Evolutionary conservation across 2,329 filamentous ascomycete genomes (phyloP).

Genomic region (Ophiognomonia clavigignenti-juglandacearum): DNA sequence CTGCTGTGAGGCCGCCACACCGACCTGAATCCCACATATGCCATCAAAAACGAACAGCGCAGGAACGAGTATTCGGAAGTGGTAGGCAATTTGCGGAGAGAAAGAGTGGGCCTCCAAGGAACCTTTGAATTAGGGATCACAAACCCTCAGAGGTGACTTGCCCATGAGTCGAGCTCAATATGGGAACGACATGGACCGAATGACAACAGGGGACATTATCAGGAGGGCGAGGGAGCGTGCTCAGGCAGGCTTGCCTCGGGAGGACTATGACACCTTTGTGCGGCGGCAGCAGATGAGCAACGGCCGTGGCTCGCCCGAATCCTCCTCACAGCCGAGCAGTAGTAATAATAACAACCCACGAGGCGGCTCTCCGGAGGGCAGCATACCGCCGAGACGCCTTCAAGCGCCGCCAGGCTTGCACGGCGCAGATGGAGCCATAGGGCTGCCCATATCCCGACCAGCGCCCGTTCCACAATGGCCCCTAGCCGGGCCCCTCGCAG

Average conservation of each 20-base stretch:
- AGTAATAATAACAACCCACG: no score
- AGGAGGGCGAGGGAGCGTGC: slow-evolving; percentile 50
- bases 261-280: slow-evolving; percentile 24
- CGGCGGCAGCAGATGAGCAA: slow-evolving; percentile 20
- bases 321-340: no score
- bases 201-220: slow-evolving; percentile 43
- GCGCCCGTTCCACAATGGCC: slow-evolving; percentile 52
- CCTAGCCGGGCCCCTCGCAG: slow-evolving; percentile 34
- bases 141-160: slow-evolving; percentile 22
- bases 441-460: slow-evolving; percentile 48
- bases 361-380: no score
- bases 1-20: no score
- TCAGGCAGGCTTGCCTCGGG: slow-evolving; percentile 34
- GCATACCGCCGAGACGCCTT: slow-evolving; percentile 24
- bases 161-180: slow-evolving; percentile 53
- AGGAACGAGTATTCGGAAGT: no score
- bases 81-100: no score
- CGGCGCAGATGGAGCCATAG: slow-evolving; percentile 32
- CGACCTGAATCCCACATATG: slow-evolving; percentile 22
- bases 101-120: no score
- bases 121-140: slow-evolving; percentile 14
- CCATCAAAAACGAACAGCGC: no score
- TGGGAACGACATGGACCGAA: slow-evolving; percentile 48
- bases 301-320: slow-evolving; percentile 19
- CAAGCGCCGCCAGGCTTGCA: slow-evolving; percentile 31